Evolutionary conservation across 768 basidiomycete species (phyloP), one percentile per base, ranked within the genome.

Genomic region (Leccinum ochraceum): DNA sequence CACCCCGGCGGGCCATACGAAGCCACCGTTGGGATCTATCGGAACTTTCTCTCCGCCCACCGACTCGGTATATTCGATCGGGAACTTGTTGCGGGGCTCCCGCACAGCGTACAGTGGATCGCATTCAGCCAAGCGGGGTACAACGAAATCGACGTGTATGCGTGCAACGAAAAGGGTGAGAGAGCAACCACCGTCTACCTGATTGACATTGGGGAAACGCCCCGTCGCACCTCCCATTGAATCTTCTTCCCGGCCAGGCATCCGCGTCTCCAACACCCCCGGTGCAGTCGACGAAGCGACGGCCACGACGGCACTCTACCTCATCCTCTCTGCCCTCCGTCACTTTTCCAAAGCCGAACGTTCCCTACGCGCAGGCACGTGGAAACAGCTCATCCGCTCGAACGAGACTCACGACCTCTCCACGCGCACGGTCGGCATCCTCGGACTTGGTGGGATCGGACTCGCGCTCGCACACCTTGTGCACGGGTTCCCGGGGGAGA

Each of bases 81-180:
- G 28, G 81, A 79, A 39, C 73, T 87, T 50, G 71, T 96, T 63
- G 72, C 79, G 44, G 83, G 80, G 0, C 78, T 95, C 3, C 85
- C 92, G 1, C 57, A 78, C 1, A 79, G 78, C 26, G 81, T 94
- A 54, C 85, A 86, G 71, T 94, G 89, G 87, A 91, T 95, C 69
- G 89, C 88, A 2, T 92, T 92, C 71, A 93, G 92, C 57, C 93
- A 91, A 14, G 92, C 94, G 0, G 93, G 94, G 0, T 96, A 94
- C 69, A 90, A 96, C 72, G 83, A 85, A 48, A 85, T 95, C 59
- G 88, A 94, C 67, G 85, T 94, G 11, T 76, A 77, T 11, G 88
- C 87, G 1, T 88, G 87, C 71, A 90, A 86, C 69, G 83, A 80
- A 14, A 82, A 82, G 71, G 90, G 90, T 94, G 72, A 72, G 90